Evolutionary conservation across 208 protist genomes (phyloP), one percentile per base, ranked within the genome.

Genomic region (Phytomonas sp.): DNA sequence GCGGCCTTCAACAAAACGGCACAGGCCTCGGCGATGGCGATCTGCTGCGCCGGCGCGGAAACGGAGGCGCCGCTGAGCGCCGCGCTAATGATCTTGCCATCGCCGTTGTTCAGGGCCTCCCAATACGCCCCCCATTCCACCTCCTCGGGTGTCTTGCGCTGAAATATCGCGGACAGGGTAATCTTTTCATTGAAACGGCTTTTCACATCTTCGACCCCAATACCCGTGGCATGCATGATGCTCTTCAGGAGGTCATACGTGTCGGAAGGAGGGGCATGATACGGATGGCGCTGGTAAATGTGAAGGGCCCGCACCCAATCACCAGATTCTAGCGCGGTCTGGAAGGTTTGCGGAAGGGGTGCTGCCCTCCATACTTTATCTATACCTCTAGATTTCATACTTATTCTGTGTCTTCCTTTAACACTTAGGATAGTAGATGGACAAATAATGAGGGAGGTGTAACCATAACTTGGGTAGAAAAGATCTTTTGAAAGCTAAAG

Each of bases 61-160:
- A 95, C 72, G 45, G 69, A 70, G 0, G 88, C 88, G 2, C 80
- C 91, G 29, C 62, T 73, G 23, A 94, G 72, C 4, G 88, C 91
- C 0, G 79, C 81, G 56, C 81, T 89, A 67, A 95, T 95, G 29
- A 77, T 87, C 63, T 83, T 83, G 4, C 88, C 85, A 61, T 95
- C 91, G 4, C 91, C 91, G 10, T 84, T 81, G 74, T 93, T 93
- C 19, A 95, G 74, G 8, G 88, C 86, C 14, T 91, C 80, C 91
- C 91, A 95, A 67, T 93, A 95, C 23, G 87, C 70, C 4, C 79
- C 78, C 91, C 91, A 95, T 82, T 94, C 91, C 33, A 95, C 88
- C 66, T 95, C 88, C 72, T 95, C 91, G 19, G 80, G 71, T 30
- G 76, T 60, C 69, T 84, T 83, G 60, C 78, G 81, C 79, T 94